Base-by-base conservation (phyloP, 768 basidiomycete species). In the Paxillus involutus region DNA sequence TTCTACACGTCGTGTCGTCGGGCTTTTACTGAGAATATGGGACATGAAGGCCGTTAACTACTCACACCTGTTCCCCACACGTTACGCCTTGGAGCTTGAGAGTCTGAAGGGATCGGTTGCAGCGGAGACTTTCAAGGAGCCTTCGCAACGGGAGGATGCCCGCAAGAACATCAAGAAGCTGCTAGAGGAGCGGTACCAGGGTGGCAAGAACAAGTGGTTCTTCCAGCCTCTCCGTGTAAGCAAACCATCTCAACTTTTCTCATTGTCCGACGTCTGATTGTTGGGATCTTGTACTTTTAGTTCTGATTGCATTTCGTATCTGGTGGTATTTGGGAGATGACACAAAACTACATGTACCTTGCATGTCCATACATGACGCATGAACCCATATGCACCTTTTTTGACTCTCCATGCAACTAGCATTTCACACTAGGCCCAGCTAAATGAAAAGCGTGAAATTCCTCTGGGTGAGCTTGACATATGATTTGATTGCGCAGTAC, bases 121-220 rank as follows among this genome's bases (percentile, higher is more conserved):
- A 24, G 69, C 80, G 45, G 96, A 98, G 52, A 96, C 94, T 57
- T 98, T 98, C 88, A 95, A 96, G 80, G 95, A 99, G 81, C 90
- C 91, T 50, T 82, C 94, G 64, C 91, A 96, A 73, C 86, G 96
- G 60, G 92, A 94, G 78, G 85, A 94, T 62, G 83, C 93, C 44
- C 97, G 96, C 80, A 98, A 98, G 83, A 85, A 78, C 62, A 84
- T 98, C 74, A 98, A 97, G 85, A 97, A 96, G 77, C 72, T 91
- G 72, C 76, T 99, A 50, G 97, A 98, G 84, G 95, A 98, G 68
- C 82, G 95, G 55, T 97, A 98, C 84, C 80, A 80, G 46, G 75
- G 79, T 48, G 97, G 97, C 56, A 95, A 96, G 85, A 98, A 97
- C 86, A 86, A 87, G 75, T 98, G 95, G 95, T 98, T 95, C 84